phyloP scores from a whole-genome alignment of 495 filamentous ascomycete species.

The Talaromyces ruber region DNA sequence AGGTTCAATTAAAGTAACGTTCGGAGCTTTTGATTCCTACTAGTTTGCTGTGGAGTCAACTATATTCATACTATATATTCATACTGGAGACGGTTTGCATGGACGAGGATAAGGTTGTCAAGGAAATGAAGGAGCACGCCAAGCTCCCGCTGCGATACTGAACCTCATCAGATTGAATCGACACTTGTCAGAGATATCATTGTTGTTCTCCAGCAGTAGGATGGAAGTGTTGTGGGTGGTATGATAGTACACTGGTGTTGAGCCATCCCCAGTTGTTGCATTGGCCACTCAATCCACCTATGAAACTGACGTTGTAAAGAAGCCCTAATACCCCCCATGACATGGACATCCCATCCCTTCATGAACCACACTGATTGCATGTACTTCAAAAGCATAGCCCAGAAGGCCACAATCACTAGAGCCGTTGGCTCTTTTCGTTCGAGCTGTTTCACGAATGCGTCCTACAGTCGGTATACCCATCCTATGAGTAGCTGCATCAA shows the following conservation, averaged over 20 bases:
- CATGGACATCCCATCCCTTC: conserved; percentile 28
- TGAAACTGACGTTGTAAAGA: conserved; percentile 16
- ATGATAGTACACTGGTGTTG: neutral
- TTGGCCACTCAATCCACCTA: conserved; percentile 26
- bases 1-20: neutral
- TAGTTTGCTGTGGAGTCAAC: neutral
- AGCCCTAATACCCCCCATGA: conserved; percentile 20
- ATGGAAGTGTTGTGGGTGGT: neutral
- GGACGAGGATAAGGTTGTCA: no score
- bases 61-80: neutral
- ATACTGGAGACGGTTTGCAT: neutral
- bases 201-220: neutral
- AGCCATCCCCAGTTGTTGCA: neutral
- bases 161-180: no score
- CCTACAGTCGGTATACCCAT: conserved; percentile 27
- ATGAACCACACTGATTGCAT: conserved; percentile 25
- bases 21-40: neutral
- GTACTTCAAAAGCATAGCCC: conserved; percentile 26
- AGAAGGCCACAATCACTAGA: conserved; percentile 24
- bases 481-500: conserved; percentile 24
- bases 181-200: neutral
- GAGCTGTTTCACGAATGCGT: conserved; percentile 20
- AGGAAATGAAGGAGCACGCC: neutral
- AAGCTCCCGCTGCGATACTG: neutral
- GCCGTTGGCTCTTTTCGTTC: conserved; percentile 24